Base-by-base conservation (phyloP, 257 asterid species). In the Coffea eugenioides region DNA sequence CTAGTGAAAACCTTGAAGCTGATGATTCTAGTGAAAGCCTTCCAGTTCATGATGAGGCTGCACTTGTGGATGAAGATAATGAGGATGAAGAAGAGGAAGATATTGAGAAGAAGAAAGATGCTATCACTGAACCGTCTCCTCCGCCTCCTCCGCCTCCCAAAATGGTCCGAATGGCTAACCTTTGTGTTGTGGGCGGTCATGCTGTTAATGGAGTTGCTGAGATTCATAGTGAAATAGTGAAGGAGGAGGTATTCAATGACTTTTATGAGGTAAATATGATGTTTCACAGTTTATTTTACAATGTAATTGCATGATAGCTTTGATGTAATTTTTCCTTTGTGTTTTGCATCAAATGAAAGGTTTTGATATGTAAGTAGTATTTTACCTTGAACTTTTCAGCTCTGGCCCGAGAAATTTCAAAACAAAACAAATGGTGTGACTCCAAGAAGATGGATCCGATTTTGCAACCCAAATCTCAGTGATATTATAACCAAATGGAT, bases 391-490 rank as follows among this genome's bases (percentile, higher is more conserved):
- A 48, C 61, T 82, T 83, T 79, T 81, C 91, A 93, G 97, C 81
- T 93, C 82, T 91, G 97, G 97, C 97, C 97, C 48, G 88, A 89
- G 81, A 93, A 93, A 85, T 93, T 93, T 82, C 95, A 91, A 82
- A 93, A 93, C 82, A 93, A 93, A 84, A 93, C 97, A 79, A 93
- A 93, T 80, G 97, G 97, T 75, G 97, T 93, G 82, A 93, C 97
- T 54, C 97, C 97, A 68, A 86, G 97, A 88, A 90, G 97, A 85
- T 93, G 97, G 97, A 87, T 93, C 82, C 85, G 82, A 27, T 93
- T 91, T 86, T 93, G 97, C 87, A 93, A 93, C 81, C 95, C 95
- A 68, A 85, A 87, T 81, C 89, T 93, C 61, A 91, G 97, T 82
- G 59, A 83, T 51, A 89, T 91, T 73, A 85, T 93, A 77, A 90